Evolutionary conservation across 768 basidiomycete genomes (phyloP).

Genomic region (Kwoniella mangroviensis): DNA sequence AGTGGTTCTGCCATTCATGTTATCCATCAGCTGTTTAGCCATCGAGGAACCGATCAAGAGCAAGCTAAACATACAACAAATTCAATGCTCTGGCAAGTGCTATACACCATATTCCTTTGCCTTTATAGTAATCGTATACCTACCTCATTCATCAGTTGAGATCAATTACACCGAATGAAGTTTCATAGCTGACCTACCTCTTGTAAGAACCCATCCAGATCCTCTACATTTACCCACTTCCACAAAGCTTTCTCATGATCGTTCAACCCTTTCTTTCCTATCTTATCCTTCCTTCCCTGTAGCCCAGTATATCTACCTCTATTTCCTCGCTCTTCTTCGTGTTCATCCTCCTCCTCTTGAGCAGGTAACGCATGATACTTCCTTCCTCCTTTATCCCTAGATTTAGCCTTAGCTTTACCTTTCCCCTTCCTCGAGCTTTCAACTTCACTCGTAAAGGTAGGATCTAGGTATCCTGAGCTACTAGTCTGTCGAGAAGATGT

Average conservation of each 20-base stretch:
- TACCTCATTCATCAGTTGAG: slow-evolving; percentile 22
- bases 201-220: slow-evolving; percentile 91
- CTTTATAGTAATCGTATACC: slow-evolving; percentile 89
- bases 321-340: slow-evolving; percentile 11
- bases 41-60: slow-evolving; percentile 17
- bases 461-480: slow-evolving; percentile 44
- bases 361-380: slow-evolving; percentile 37
- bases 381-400: slow-evolving; percentile 32
- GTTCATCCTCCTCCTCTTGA: slow-evolving; percentile 32
- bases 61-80: slow-evolving; percentile 72
- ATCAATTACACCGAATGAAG: neutral
- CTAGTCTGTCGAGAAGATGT: neutral
- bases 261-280: slow-evolving; percentile 43
- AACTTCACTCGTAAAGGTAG: slow-evolving; percentile 11
- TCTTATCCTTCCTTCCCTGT: slow-evolving; percentile 5
- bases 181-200: slow-evolving; percentile 64
- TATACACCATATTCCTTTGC: slow-evolving; percentile 95
- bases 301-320: slow-evolving; percentile 11
- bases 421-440: slow-evolving; percentile 17
- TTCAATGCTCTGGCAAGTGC: slow-evolving; percentile 88
- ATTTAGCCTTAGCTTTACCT: slow-evolving; percentile 43
- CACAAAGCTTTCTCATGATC: slow-evolving; percentile 81
- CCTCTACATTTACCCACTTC: slow-evolving; percentile 99
- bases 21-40: neutral
- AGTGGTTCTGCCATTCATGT: slow-evolving; percentile 72